These are phyloP conservation scores for Coffea humblotiana DNA, from an alignment of 305 asterid genomes.

Conservation along the genomic window DNA sequence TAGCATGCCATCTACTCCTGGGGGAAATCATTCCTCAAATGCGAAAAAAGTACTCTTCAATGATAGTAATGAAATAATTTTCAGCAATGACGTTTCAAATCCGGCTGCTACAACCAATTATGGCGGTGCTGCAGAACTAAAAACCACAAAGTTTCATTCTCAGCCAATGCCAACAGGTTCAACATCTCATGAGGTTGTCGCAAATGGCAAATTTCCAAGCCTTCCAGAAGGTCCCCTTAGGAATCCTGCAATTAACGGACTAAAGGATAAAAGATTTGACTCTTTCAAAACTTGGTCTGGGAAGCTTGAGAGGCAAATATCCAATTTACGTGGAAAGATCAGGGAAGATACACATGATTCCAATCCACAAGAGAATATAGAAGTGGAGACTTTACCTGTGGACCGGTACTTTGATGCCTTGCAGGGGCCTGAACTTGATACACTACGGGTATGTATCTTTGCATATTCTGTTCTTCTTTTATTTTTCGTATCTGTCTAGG, in stretches of 20 bases:
- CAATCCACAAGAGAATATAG: conserved; percentile 25
- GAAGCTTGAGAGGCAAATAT: conserved; percentile 61
- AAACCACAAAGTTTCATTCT: conserved; percentile 42
- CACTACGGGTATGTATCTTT: conserved; percentile 45
- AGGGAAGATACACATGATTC: conserved; percentile 36
- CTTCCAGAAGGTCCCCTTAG: conserved; percentile 17
- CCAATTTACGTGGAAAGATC: conserved; percentile 48
- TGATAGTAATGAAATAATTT: conserved; percentile 19
- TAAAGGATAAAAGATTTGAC: conserved; percentile 58
- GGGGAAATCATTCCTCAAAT: conserved; percentile 28
- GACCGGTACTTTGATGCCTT: conserved; percentile 77
- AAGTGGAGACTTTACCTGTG: conserved; percentile 43
- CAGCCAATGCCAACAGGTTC: conserved; percentile 60
- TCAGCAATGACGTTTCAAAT: conserved; percentile 6
- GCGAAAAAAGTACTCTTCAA: conserved; percentile 44
- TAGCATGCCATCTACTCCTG: conserved; percentile 71
- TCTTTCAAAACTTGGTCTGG: conserved; percentile 89
- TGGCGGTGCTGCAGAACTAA: not conserved
- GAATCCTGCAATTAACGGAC: conserved; percentile 40
- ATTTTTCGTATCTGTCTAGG: not conserved
- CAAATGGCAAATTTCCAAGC: conserved; percentile 22
- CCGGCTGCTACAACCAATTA: conserved; percentile 7
- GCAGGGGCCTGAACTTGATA: conserved; percentile 82
- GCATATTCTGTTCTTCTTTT: not conserved
- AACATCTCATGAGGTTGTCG: conserved; percentile 25